Evolutionary conservation across 2,329 filamentous ascomycete species (phyloP).

Genomic region (Fusarium graminum): DNA sequence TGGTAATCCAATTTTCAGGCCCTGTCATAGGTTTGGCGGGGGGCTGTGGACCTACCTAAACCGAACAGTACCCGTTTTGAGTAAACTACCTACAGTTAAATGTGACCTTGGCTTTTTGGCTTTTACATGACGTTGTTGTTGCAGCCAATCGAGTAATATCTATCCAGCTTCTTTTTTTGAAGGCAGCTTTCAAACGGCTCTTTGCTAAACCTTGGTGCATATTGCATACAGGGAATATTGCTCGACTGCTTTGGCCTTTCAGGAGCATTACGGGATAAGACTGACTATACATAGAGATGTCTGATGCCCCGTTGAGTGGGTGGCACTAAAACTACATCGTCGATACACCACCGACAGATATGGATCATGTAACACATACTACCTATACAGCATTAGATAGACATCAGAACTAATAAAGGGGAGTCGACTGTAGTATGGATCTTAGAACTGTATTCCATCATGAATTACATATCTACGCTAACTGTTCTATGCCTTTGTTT

Average conservation of each 20-base stretch:
- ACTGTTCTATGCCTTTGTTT: no score
- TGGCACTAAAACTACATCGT: not conserved
- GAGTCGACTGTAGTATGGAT: no score
- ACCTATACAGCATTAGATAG: not conserved
- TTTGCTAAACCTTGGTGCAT: no score
- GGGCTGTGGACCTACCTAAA: constrained; percentile 47
- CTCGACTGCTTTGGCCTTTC: not conserved
- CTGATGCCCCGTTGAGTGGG: not conserved
- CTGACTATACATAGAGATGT: not conserved
- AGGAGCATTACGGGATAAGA: not conserved
- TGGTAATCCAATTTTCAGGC: constrained; percentile 43
- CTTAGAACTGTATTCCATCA: no score
- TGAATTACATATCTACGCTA: no score
- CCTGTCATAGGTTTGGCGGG: constrained; percentile 39
- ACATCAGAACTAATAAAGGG: no score
- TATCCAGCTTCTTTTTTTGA: not conserved
- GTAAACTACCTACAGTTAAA: constrained; percentile 3
- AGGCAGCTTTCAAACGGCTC: not conserved
- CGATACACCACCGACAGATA: not conserved
- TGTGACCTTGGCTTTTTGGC: constrained; percentile 11
- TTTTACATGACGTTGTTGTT: constrained; percentile 26
- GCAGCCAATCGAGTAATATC: not conserved
- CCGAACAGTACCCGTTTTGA: constrained; percentile 7
- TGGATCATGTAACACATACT: not conserved
- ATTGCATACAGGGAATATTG: not conserved